Base-by-base conservation (phyloP, 73 alveolate genomes). In the Paramecium octaurelia region DNA sequence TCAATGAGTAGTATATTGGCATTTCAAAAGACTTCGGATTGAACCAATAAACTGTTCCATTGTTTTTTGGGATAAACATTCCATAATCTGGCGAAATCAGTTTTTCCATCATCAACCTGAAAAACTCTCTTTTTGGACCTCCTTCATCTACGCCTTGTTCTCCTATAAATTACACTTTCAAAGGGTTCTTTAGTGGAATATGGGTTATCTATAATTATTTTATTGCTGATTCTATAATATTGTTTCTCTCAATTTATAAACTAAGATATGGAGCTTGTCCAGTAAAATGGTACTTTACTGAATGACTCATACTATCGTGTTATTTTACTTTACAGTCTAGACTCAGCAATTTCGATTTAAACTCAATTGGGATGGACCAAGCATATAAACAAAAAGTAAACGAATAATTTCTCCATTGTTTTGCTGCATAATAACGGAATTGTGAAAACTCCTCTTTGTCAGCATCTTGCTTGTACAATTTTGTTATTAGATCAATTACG, bases 81-180 rank as follows among this genome's bases (percentile, higher is more conserved):
- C 98, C 98, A 86, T 36, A 92, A 58, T 92, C 93, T 44, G 77
- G 84, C 14, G 86, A 85, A 57, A 92, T 83, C 50, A 92, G 48
- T 36, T 87, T 43, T 12, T 70, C 48, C 64, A 92, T 95, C 80
- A 98, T 69, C 42, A 98, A 90, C 92, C 96, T 92, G 94, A 97
- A 98, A 94, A 97, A 98, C 86, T 98, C 99, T 92, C 98, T 98
- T 92, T 96, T 92, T n/a, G 96, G 99, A n/a, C 99, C 99, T 1
- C 99, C 99, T 92, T 97, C 99, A 93, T 98, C 99, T 1, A 98
- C 97, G 3, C 99, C 99, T 57, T 97, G 98, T 88, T 98, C 99
- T 14, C 98, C 99, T 14, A 92, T 92, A 93, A 98, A 98, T 88
- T 94, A 87, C 1, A 98, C 97, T 94, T 92, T 97, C 86, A 98